phyloP scores from a whole-genome alignment of 306 rosid genomes.

The Hippophae gyantsensis region DNA sequence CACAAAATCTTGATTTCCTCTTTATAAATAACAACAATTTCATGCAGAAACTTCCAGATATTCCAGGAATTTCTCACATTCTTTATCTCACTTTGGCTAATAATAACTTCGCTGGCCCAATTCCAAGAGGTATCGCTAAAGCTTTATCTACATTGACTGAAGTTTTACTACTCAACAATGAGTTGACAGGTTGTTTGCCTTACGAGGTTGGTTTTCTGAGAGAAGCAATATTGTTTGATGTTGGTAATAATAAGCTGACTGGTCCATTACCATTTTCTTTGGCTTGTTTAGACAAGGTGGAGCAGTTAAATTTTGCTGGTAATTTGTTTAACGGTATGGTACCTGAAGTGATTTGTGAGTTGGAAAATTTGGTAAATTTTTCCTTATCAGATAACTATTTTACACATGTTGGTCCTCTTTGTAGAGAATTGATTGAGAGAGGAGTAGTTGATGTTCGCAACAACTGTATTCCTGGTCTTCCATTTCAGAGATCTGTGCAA shows the following conservation, averaged over 20 bases:
- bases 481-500: conserved; percentile 48
- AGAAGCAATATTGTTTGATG: conserved; percentile 56
- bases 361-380: conserved; percentile 44
- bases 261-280: conserved; percentile 72
- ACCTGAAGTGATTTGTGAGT: conserved; percentile 64
- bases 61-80: conserved; percentile 48
- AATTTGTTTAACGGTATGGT: conserved; percentile 59
- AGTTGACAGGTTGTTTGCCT: conserved; percentile 72
- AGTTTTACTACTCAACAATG: conserved; percentile 52
- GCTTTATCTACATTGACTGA: conserved; percentile 49
- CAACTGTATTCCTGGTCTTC: conserved; percentile 73
- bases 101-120: conserved; percentile 68
- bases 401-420: conserved; percentile 47
- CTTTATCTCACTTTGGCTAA: conserved; percentile 63
- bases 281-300: conserved; percentile 51
- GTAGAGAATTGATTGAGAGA: conserved; percentile 54
- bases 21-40: conserved; percentile 78
- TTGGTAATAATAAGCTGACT: conserved; percentile 51
- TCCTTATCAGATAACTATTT: conserved; percentile 57
- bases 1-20: conserved; percentile 52
- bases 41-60: conserved; percentile 47
- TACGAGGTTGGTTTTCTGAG: conserved; percentile 57
- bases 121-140: conserved; percentile 48
- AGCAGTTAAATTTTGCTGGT: conserved; percentile 47
- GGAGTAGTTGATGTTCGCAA: conserved; percentile 56